Percentiles rank a stretch among this genome's conserved stretches.
Conservation (phyloP, 148 eudicot genomes). For the Vaccinium darrowii region DNA sequence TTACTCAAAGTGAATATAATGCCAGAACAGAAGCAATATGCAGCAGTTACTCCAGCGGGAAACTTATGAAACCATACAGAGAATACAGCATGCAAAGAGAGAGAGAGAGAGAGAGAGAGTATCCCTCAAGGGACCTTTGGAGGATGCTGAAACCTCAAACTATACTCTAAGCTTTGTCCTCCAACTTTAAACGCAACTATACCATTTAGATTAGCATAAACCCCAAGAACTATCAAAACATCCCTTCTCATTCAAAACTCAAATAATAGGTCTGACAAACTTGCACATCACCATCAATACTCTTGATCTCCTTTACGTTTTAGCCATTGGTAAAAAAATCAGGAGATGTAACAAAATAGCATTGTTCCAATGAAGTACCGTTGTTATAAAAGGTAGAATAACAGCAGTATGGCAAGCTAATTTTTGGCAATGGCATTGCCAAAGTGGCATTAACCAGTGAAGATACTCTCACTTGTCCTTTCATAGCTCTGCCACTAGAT, state of each 20-base stretch:
- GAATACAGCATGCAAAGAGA: not conserved
- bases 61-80: not conserved
- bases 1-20: not conserved
- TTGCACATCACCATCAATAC: not conserved
- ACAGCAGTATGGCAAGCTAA: not conserved
- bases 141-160: not conserved
- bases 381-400: not conserved
- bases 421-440: not conserved
- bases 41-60: too few relatives aligned
- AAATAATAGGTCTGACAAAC: not conserved
- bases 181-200: not conserved
- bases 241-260: not conserved
- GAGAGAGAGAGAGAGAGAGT: not conserved
- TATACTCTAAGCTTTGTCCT: not conserved
- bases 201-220: not conserved
- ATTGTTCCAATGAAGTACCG: not conserved
- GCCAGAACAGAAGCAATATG: not conserved
- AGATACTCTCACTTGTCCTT: not conserved
- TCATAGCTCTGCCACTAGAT: not conserved
- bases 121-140: not conserved
- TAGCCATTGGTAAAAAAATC: not conserved
- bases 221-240: not conserved
- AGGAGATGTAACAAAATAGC: not conserved
- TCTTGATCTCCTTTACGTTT: not conserved
- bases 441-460: not conserved